Evolutionary conservation across 352 stramenopile genomes (phyloP).

Genomic region (Globisporangium parvum): DNA sequence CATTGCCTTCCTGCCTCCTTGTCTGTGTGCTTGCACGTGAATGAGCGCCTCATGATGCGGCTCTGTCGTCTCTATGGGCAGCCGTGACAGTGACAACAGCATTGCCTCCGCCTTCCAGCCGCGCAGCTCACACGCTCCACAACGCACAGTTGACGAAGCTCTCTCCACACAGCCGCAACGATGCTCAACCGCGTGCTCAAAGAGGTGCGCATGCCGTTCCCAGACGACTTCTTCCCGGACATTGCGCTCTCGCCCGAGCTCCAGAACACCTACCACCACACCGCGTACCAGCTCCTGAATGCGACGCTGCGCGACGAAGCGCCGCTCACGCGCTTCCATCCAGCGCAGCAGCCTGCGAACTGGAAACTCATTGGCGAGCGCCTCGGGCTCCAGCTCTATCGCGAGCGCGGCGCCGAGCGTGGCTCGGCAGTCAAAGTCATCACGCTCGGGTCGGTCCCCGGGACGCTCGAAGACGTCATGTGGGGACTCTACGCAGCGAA

Average conservation of each 20-base stretch:
- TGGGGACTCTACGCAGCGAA: constrained; percentile 46
- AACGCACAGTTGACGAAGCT: too few species aligned
- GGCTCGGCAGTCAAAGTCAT: constrained; percentile 48
- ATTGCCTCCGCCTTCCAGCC: too few species aligned
- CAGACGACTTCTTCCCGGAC: constrained; percentile 59
- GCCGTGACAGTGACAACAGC: too few species aligned
- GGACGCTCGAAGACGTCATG: constrained; percentile 58
- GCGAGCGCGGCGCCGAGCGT: constrained; percentile 44
- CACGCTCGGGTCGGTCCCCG: constrained; percentile 34
- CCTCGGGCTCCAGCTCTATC: constrained; percentile 45
- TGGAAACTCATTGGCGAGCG: constrained; percentile 59
- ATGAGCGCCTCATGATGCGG: too few species aligned
- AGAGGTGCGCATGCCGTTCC: constrained; percentile 57
- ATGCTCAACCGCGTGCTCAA: constrained; percentile 59
- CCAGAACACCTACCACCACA: constrained; percentile 27
- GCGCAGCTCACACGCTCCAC: too few species aligned
- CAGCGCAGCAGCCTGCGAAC: constrained; percentile 39
- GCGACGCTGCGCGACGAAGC: constrained; percentile 34
- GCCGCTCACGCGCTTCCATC: constrained; percentile 43
- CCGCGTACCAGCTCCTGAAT: constrained; percentile 27
- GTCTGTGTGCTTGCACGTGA: too few species aligned
- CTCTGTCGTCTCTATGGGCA: too few species aligned
- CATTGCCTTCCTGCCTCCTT: too few species aligned
- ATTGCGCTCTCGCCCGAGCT: constrained; percentile 30
- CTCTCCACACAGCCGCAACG: not conserved